Evolutionary conservation across 1,284 basidiomycete genomes (phyloP).

Genomic region (Ganoderma sinense): DNA sequence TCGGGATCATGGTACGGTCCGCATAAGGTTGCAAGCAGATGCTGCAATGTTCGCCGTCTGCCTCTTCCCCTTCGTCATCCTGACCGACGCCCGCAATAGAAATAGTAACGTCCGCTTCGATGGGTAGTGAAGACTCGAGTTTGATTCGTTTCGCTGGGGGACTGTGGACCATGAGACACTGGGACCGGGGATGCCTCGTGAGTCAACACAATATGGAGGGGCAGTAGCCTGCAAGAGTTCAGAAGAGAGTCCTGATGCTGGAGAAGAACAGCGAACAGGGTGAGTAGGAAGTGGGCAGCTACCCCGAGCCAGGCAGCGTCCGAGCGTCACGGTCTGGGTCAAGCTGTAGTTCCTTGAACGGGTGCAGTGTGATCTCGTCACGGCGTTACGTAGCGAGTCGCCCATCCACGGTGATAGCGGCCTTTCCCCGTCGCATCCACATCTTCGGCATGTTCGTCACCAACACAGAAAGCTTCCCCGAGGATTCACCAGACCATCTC

Average conservation of each 20-base stretch:
- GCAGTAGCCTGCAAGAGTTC: neutral
- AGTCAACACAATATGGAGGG: too few relatives aligned
- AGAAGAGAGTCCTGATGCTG: neutral
- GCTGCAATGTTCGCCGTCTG: conserved; percentile 55
- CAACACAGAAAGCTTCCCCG: too few relatives aligned
- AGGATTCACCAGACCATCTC: neutral
- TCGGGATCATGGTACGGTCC: conserved; percentile 83
- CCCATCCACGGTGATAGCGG: neutral
- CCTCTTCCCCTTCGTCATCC: conserved; percentile 12
- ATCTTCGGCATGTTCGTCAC: neutral
- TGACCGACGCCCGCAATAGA: neutral
- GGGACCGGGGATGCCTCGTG: too few relatives aligned
- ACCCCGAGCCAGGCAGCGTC: neutral
- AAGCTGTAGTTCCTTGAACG: neutral
- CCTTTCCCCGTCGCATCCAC: neutral
- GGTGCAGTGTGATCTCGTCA: conserved; percentile 2
- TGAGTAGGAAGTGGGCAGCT: neutral
- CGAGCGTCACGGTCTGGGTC: neutral
- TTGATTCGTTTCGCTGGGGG: conserved; percentile 37
- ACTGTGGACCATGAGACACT: conserved; percentile 19
- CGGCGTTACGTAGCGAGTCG: neutral
- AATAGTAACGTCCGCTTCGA: neutral
- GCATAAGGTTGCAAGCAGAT: conserved; percentile 82
- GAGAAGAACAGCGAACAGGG: neutral
- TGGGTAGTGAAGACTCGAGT: conserved; percentile 20